Base-by-base conservation (phyloP, 495 filamentous ascomycete genomes). In the Durotheca rogersii region DNA sequence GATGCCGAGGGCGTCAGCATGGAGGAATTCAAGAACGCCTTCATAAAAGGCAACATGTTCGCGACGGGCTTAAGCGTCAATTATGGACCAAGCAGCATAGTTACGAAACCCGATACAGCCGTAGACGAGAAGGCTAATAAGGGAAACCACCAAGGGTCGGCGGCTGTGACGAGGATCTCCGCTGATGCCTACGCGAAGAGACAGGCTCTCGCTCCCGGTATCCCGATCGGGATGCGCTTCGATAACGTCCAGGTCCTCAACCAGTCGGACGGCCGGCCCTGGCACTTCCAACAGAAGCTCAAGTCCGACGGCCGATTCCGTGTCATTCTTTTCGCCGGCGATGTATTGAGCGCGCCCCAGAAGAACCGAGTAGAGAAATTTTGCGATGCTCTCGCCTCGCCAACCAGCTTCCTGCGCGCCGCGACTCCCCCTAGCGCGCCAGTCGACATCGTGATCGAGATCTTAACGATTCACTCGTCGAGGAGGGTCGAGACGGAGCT, bases 301-400 rank as follows among this genome's bases (percentile, higher is more conserved):
- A 64, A 64, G 11, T 58, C 73, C 0, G 80, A 87, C 58, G 86
- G 86, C 0, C 70, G 78, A 4, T 90, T 81, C 72, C 66, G 84
- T 1, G 64, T 89, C 37, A 75, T 89, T n/a, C 41, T 86, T 17
- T 80, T 88, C 31, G 79, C 76, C 0, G 86, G 85, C 2, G 76
- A 87, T 63, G 61, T 88, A 32, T 51, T 67, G 1, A 30, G 66
- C 15, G 4, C 63, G 3, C 23, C 16, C 3, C 68, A 71, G 31
- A 78, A 82, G 63, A 21, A 56, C 2, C 68, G 80, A 7, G 53
- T 86, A 1, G 62, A 75, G 7, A 34, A 46, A 0, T 74, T 85
- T 25, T 71, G 75, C 20, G 53, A 61, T 0, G 47, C 39, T 7
- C 65, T 85, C 25, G 52, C 62, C 10, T 41, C 50, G 0, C 61